phyloP scores from a whole-genome alignment of 176 grass and related monocot genomes.

The Microstegium vimineum region DNA sequence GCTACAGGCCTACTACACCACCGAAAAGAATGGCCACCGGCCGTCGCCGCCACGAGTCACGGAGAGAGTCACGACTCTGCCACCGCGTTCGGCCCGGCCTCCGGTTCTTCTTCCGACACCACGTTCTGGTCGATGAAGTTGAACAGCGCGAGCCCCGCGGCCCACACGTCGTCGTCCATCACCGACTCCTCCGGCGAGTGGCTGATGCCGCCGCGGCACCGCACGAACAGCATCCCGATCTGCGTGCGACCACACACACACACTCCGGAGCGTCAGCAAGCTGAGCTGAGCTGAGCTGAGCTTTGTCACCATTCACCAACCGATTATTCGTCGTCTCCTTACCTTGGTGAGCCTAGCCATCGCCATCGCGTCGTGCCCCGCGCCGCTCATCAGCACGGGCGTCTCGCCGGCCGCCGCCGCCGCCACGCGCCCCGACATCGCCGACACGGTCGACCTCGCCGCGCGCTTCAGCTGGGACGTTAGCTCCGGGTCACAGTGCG shows the following conservation, averaged over 20 bases:
- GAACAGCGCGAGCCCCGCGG: slow-evolving; percentile 67
- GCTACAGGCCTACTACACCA: background rate
- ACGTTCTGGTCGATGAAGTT: slow-evolving; percentile 57
- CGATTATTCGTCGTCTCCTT: background rate
- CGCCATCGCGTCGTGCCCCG: slow-evolving; percentile 93
- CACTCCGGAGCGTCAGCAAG: background rate
- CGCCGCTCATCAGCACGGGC: slow-evolving; percentile 91
- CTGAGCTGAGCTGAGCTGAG: no score
- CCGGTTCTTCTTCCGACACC: background rate
- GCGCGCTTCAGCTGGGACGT: slow-evolving; percentile 56
- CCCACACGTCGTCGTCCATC: slow-evolving; percentile 81
- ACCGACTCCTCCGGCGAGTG: slow-evolving; percentile 93
- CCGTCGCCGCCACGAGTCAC: background rate
- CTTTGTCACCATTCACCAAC: no score
- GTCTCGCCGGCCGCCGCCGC: background rate
- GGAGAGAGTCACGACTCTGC: background rate
- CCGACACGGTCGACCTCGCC: slow-evolving; percentile 33
- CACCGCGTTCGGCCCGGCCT: background rate
- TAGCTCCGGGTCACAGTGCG: slow-evolving; percentile 56
- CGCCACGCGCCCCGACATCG: background rate
- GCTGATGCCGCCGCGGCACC: slow-evolving; percentile 74
- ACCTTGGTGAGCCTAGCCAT: slow-evolving; percentile 86
- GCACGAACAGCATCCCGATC: slow-evolving; percentile 91
- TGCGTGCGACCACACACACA: slow-evolving; percentile 28
- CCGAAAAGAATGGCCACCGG: background rate